These are phyloP conservation scores for Pestalotiopsis sp. DNA, from an alignment of 2,329 filamentous ascomycete genomes.

Conservation along the genomic window DNA sequence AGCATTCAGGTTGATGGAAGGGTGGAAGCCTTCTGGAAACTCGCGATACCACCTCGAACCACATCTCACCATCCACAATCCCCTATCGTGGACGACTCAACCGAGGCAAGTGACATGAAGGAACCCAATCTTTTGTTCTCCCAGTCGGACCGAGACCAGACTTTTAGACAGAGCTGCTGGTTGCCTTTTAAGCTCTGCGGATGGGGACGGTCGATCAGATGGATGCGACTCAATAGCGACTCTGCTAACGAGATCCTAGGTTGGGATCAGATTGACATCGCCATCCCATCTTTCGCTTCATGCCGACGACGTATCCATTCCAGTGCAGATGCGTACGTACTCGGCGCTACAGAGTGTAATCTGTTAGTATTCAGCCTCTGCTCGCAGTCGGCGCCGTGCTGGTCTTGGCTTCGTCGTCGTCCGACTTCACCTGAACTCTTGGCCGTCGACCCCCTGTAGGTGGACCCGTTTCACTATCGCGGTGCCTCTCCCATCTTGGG, in stretches of 20 bases:
- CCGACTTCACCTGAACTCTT: background rate
- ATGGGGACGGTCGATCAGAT: background rate
- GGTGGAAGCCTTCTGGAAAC: background rate
- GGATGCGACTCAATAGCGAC: background rate
- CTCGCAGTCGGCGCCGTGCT: background rate
- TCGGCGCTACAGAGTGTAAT: background rate
- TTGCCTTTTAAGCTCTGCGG: background rate
- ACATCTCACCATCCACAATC: background rate
- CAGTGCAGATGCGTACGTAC: background rate
- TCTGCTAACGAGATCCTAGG: background rate
- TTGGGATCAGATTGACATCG: background rate
- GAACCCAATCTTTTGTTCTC: background rate
- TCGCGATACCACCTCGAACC: background rate
- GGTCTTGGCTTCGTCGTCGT: background rate
- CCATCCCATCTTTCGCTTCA: background rate
- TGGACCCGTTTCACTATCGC: constrained; percentile 8
- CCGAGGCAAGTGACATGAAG: background rate
- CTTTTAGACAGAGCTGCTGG: background rate
- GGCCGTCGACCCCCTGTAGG: background rate
- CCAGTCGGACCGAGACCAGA: background rate
- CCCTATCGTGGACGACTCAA: background rate
- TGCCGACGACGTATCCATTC: background rate
- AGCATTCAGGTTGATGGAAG: background rate
- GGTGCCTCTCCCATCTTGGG: background rate
- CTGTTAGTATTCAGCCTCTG: background rate